These are phyloP conservation scores for Linnemannia schmuckeri DNA, from an alignment of 192 early-diverging fungal species.

Conservation along the genomic window DNA sequence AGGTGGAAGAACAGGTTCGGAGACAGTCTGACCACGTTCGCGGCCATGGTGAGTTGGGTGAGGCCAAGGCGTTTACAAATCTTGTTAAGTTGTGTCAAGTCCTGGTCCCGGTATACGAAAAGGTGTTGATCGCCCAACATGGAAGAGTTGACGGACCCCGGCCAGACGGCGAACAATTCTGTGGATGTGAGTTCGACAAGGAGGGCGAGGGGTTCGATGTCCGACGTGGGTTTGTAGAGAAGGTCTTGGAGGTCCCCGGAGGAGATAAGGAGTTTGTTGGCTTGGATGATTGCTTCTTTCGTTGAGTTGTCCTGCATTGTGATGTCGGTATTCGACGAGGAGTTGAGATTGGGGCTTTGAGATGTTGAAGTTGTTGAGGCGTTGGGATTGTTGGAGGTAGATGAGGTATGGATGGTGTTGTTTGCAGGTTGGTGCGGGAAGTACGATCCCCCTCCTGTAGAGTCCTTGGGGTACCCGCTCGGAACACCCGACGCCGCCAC, in stretches of 20 bases:
- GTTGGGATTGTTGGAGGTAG: not conserved
- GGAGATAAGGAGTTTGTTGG: conserved; percentile 28
- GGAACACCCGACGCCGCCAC: not conserved
- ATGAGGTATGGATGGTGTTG: not conserved
- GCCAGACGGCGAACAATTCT: conserved; percentile 49
- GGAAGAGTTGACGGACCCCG: conserved; percentile 48
- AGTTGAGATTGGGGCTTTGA: not conserved
- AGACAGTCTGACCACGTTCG: conserved; percentile 44
- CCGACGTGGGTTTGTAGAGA: conserved; percentile 44
- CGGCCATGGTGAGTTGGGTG: conserved; percentile 29
- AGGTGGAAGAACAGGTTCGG: conserved; percentile 42
- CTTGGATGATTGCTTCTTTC: conserved; percentile 44
- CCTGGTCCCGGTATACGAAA: conserved; percentile 45
- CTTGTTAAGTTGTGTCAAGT: conserved; percentile 40
- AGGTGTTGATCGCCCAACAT: conserved; percentile 54
- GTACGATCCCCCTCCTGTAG: not conserved
- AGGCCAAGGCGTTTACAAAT: conserved; percentile 47
- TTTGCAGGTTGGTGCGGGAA: not conserved
- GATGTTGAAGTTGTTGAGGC: not conserved
- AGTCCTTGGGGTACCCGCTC: not conserved
- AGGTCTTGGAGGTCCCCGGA: conserved; percentile 31
- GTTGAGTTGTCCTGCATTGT: not conserved
- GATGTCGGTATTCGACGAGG: not conserved
- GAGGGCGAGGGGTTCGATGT: conserved; percentile 31
- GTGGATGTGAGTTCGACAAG: conserved; percentile 39